Evolutionary conservation across 495 filamentous ascomycete species (phyloP), one percentile per base, ranked within the genome.

Genomic region (Chaetomium cochliodes): DNA sequence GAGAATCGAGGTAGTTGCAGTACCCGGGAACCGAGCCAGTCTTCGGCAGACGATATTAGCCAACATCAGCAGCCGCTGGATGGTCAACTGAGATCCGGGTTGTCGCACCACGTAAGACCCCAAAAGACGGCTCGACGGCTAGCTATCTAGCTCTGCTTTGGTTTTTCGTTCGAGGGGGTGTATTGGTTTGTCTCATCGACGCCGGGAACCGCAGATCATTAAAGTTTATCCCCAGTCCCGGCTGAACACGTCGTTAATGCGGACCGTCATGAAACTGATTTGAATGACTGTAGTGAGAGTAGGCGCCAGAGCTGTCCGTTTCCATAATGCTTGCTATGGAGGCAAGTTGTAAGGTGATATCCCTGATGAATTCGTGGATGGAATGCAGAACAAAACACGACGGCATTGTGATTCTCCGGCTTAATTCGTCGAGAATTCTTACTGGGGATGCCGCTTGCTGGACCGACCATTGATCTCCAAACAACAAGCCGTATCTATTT

Each of bases 121-220:
- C 30, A 7, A 42, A 62, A 62, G 49, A 20, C 30, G 49, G 60
- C 15, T 39, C 30, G 15, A n/a, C n/a, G n/a, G n/a, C n/a, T n/a
- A n/a, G n/a, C n/a, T n/a, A n/a, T n/a, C 3, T 26, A 22, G 16
- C 37, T 15, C 12, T 23, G 33, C 28, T 18, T 13, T 9, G 26
- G 28, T 15, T 15, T 6, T 25, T 3, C 0, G 16, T 28, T n/a
- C 20, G 47, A 61, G 8, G 20, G 33, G 47, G 47, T 41, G 28
- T 25, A 26, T 18, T 15, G 37, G 4, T 15, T 15, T 52, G 60
- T 52, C 13, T 62, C 60, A 62, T 62, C 60, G 60, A 62, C 49
- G 60, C 59, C 44, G 47, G 60, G 60, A 62, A 20, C 13, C 30
- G 60, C 37, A 30, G 60, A 53, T 62, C 60, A 39, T 39, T n/a